Evolutionary conservation across 495 filamentous ascomycete species (phyloP).

Genomic region (Trichoderma orchidacearum): DNA sequence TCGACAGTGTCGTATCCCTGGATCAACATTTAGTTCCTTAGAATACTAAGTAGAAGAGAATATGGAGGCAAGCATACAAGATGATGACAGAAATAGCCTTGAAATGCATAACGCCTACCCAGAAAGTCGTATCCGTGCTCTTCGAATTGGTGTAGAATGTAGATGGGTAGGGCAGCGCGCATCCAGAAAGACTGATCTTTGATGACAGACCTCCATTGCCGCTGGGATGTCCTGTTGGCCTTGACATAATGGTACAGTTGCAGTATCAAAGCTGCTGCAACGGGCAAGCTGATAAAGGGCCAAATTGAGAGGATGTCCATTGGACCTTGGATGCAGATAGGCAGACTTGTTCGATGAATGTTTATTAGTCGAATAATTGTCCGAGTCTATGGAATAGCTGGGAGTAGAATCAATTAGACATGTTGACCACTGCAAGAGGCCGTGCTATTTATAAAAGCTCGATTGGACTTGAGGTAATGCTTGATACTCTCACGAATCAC

Average conservation of each 20-base stretch:
- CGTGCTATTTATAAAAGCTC: too few species aligned
- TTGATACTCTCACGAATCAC: too few species aligned
- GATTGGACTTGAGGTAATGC: too few species aligned
- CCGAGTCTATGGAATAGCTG: too few species aligned
- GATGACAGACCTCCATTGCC: neutral
- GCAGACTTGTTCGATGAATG: neutral
- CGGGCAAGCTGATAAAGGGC: neutral
- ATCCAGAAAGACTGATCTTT: neutral
- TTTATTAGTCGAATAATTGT: too few species aligned
- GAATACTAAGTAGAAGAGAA: neutral
- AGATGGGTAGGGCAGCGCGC: neutral
- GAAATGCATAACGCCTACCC: neutral
- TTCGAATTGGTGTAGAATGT: neutral
- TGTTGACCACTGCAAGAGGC: too few species aligned
- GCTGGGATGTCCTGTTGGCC: neutral
- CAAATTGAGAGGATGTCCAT: neutral
- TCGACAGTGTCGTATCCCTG: neutral
- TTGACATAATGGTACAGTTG: neutral
- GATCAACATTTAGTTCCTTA: neutral
- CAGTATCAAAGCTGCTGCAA: neutral
- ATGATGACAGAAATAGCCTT: neutral
- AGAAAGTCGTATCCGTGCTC: neutral
- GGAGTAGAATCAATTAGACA: too few species aligned
- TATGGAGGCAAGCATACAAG: neutral
- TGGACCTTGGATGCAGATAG: neutral